Conservation (phyloP, 768 basidiomycete species). For the Russula brevipes region DNA sequence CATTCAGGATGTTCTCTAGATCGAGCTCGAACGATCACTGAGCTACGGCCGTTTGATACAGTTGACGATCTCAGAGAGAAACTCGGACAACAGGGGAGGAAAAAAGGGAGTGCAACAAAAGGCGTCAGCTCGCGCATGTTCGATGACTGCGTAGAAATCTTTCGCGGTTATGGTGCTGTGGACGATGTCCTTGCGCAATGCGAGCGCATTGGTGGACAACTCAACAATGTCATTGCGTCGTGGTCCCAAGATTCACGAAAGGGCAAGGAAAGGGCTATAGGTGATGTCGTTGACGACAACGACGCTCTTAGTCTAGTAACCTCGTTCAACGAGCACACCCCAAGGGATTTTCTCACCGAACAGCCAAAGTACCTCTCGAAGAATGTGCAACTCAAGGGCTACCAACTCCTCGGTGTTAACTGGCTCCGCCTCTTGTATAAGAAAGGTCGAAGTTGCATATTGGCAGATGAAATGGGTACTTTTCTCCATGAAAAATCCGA, state of each 20-base stretch:
- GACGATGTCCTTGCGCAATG: constrained; percentile 86
- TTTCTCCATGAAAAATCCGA: constrained; percentile 22
- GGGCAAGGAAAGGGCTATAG: constrained; percentile 36
- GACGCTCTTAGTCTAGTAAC: constrained; percentile 58
- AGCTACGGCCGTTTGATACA: constrained; percentile 72
- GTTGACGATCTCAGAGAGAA: constrained; percentile 70
- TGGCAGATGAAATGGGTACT: constrained; percentile 99
- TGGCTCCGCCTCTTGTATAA: constrained; percentile 89
- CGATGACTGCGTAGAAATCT: constrained; percentile 82
- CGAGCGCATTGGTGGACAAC: constrained; percentile 73
- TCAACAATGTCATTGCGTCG: constrained; percentile 68
- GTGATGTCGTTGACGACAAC: constrained; percentile 44
- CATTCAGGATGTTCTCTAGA: constrained; percentile 65
- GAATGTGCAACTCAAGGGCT: constrained; percentile 83
- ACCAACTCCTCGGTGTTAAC: constrained; percentile 95
- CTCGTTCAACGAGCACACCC: constrained; percentile 37
- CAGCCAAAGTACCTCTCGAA: constrained; percentile 69
- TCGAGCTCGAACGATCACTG: constrained; percentile 76
- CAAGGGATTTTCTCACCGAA: constrained; percentile 61
- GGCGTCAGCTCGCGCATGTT: constrained; percentile 89
- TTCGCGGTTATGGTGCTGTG: constrained; percentile 80
- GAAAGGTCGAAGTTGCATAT: constrained; percentile 81
- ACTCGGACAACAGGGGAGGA: constrained; percentile 61
- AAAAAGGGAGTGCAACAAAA: constrained; percentile 74
- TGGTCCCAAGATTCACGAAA: constrained; percentile 51